These are phyloP conservation scores for Cicer pinnatifidum DNA, from an alignment of 306 rosid genomes.

Conservation along the genomic window DNA sequence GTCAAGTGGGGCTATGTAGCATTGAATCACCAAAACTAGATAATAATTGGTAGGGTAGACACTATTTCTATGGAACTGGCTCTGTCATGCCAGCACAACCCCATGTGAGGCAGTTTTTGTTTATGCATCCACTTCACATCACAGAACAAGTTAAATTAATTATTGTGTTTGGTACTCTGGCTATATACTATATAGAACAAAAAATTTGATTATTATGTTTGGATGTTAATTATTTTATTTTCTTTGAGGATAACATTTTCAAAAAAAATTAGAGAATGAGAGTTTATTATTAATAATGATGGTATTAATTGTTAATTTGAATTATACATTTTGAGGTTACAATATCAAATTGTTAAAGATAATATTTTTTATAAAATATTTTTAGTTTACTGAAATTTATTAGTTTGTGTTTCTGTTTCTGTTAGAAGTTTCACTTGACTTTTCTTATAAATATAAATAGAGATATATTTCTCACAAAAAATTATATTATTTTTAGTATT, in stretches of 20 bases:
- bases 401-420: too few species aligned
- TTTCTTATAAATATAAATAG: too few species aligned
- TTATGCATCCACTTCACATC: constrained; percentile 39
- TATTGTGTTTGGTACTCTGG: constrained; percentile 39
- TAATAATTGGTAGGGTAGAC: constrained; percentile 41
- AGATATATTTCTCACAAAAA: too few species aligned
- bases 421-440: too few species aligned
- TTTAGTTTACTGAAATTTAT: too few species aligned
- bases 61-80: constrained; percentile 46
- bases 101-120: constrained; percentile 68
- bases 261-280: too few species aligned
- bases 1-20: constrained; percentile 44
- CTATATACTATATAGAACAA: constrained; percentile 6
- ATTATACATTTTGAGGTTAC: too few species aligned
- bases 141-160: constrained; percentile 42
- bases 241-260: neutral
- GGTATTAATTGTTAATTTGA: too few species aligned
- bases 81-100: constrained; percentile 61
- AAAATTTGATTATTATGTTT: constrained; percentile 3
- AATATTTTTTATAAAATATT: neutral
- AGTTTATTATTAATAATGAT: too few species aligned
- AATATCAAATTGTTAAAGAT: neutral
- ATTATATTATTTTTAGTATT: too few species aligned
- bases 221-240: neutral
- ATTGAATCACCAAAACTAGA: constrained; percentile 44